phyloP scores from a whole-genome alignment of 495 filamentous ascomycete species.

The Sabuloglossum arenarium region DNA sequence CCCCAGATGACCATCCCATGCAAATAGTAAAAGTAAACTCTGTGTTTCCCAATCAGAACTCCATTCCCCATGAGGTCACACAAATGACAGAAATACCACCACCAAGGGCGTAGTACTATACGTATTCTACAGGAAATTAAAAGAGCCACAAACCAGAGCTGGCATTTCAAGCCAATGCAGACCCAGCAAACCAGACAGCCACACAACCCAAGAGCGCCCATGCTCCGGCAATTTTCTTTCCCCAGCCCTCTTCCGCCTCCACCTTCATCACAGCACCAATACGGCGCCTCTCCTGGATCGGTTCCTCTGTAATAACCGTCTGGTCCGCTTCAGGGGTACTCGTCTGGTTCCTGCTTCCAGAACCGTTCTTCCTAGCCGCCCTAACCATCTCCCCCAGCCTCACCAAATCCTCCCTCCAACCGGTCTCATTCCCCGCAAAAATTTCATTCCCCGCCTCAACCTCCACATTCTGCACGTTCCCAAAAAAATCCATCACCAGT shows the following conservation, averaged over 20 bases:
- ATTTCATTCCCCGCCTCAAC: constrained; percentile 38
- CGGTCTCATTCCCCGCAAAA: constrained; percentile 25
- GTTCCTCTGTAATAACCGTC: constrained; percentile 9
- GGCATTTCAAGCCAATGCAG: constrained; percentile 15
- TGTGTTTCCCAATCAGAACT: too few species aligned
- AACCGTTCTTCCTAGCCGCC: constrained; percentile 28
- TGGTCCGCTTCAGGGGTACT: constrained; percentile 24
- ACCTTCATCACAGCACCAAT: constrained; percentile 35
- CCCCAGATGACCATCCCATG: too few species aligned
- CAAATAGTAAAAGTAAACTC: too few species aligned
- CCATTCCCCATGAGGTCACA: too few species aligned
- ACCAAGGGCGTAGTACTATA: too few species aligned
- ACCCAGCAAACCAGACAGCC: constrained; percentile 44
- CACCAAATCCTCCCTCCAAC: constrained; percentile 53
- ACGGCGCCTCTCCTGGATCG: constrained; percentile 16
- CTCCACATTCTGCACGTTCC: constrained; percentile 93
- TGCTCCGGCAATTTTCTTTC: constrained; percentile 44
- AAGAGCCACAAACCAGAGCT: background rate
- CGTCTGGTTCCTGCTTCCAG: constrained; percentile 18
- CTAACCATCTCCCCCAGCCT: constrained; percentile 35
- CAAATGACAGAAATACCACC: too few species aligned
- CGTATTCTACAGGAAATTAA: background rate
- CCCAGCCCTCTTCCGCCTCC: constrained; percentile 43
- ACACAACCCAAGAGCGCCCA: constrained; percentile 44
- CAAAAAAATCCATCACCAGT: constrained; percentile 87